phyloP scores from a whole-genome alignment of 257 asterid genomes.

The Asclepias syriaca region DNA sequence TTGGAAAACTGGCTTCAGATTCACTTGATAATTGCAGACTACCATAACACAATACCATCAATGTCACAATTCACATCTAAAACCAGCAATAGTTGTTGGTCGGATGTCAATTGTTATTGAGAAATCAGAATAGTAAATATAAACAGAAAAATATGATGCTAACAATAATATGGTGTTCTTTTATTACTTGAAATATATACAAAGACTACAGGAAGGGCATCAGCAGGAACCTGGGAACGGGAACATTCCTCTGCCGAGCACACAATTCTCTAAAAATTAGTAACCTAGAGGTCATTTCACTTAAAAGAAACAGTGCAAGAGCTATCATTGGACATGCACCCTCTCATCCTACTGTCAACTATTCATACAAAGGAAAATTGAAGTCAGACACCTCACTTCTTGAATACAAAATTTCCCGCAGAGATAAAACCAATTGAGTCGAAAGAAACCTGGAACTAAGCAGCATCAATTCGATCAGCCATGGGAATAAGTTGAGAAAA shows the following conservation, averaged over 20 bases:
- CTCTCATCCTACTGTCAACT: conserved; percentile 1
- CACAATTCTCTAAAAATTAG: neutral
- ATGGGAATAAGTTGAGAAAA: neutral
- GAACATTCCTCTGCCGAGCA: neutral
- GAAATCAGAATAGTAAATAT: neutral
- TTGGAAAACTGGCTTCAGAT: neutral
- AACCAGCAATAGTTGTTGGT: neutral
- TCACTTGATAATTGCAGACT: conserved; percentile 1
- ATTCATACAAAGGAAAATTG: neutral
- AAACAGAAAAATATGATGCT: neutral
- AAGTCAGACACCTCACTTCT: conserved; percentile 10
- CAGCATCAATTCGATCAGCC: conserved; percentile 9
- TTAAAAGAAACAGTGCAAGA: conserved; percentile 23
- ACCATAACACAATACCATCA: neutral
- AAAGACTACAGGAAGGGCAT: neutral
- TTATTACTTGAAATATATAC: neutral
- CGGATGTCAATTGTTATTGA: neutral
- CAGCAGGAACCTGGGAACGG: neutral
- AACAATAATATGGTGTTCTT: neutral
- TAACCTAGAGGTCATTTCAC: conserved; percentile 17
- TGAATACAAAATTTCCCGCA: conserved; percentile 6
- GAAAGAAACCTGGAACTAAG: conserved; percentile 1
- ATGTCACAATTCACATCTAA: neutral
- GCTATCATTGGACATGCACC: neutral
- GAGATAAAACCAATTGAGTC: conserved; percentile 6